A percentile compares a stretch with the other conserved stretches of the same genome.
Evolutionary conservation across 1,284 basidiomycete genomes (phyloP).

Genomic region (Sporisorium graminicola): DNA sequence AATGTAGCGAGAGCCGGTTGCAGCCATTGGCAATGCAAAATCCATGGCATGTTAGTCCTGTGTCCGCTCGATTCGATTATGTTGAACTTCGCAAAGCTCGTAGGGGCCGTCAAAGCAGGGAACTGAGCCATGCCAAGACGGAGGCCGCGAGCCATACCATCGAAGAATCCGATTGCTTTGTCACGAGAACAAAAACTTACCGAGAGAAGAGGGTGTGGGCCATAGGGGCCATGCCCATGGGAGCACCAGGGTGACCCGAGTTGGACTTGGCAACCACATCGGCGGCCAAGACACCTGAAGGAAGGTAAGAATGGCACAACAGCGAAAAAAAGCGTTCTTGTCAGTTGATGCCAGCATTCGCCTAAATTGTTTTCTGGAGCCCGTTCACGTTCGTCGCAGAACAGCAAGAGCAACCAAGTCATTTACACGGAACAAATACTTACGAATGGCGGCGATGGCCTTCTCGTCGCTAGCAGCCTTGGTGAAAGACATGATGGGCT

Average conservation of each 20-base stretch:
- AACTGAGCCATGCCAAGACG: background rate
- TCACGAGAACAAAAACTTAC: conserved; percentile 71
- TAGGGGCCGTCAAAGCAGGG: background rate
- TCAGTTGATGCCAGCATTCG: conserved; percentile 6
- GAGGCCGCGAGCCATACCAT: too few species aligned
- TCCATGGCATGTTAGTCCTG: conserved; percentile 4
- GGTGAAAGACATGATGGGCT: conserved; percentile 55
- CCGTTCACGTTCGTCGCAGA: background rate
- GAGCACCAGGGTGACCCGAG: conserved; percentile 75
- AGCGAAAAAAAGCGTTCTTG: background rate
- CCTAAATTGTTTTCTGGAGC: background rate
- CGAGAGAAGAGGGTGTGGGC: conserved; percentile 87
- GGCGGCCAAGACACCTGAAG: conserved; percentile 57
- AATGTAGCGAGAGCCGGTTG: background rate
- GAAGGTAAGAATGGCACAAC: background rate
- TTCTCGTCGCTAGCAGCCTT: conserved; percentile 59
- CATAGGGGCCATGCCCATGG: conserved; percentile 82
- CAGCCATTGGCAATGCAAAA: background rate
- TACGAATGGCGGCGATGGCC: conserved; percentile 64
- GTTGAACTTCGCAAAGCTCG: background rate
- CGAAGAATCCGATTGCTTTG: too few species aligned
- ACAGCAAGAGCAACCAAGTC: conserved; percentile 1
- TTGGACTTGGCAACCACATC: conserved; percentile 74
- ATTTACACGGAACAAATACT: conserved; percentile 16
- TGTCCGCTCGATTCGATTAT: background rate